Base-by-base conservation (phyloP, 23 red algal species). In the Gracilaria gracilis region DNA sequence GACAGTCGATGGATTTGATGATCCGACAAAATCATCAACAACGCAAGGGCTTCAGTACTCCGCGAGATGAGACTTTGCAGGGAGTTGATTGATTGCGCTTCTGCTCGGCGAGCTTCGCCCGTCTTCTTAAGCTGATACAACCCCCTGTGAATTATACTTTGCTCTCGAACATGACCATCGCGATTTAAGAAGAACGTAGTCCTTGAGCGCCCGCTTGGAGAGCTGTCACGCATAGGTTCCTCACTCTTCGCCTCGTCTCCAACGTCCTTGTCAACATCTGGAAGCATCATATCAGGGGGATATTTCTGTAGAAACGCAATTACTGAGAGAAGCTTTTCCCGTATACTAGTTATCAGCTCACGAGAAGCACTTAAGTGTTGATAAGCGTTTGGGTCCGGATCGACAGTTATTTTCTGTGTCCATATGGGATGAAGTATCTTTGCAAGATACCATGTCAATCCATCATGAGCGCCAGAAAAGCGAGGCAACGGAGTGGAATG, bases 1-100 rank as follows among this genome's bases (percentile, higher is more conserved):
- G 93, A 76, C 12, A 98, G 36, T 21, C 95, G 85, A 32, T 91
- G 90, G 20, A 98, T 80, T 25, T 98, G 95, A 69, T 91, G 77
- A 64, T 92, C 89, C 42, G 76, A 53, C 49, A 93, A 76, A 36
- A 98, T 77, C 51, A 87, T 76, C 37, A 91, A 78, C 15, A 98
- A 66, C n/a, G 93, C 79, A 28, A 95, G 76, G 44, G 85, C 93
- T 59, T 95, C 84, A 20, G 62, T 81, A 19, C 65, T 82, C 44
- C 91, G 78, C 47, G 61, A 75, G 37, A 64, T 80, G 24, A 95
- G 78, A 13, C 40, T 55, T 71, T 89, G 32, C 53, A 95, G 64
- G 36, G 57, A 70, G 37, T 47, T 69, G 4, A 95, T 86, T 1
- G 93, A 81, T 28, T 57, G 35, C 6, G 51, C 62, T 57, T 86